These are phyloP conservation scores for Leptodermis oblonga DNA, from an alignment of 257 asterid species.

Conservation along the genomic window DNA sequence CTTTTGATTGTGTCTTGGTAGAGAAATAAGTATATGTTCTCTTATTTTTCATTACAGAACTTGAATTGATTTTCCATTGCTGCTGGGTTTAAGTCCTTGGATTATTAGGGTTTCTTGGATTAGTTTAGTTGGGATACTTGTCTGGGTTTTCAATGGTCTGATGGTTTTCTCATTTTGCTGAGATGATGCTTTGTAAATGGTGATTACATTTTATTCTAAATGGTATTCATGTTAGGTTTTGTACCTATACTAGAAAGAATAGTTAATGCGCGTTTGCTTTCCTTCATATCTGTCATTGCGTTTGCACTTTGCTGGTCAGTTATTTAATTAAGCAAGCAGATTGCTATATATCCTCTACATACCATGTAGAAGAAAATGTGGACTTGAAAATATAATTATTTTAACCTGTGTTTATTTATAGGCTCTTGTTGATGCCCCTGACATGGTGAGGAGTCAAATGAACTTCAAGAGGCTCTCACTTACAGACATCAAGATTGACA, in stretches of 20 bases:
- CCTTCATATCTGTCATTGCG: background rate
- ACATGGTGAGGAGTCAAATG: constrained; percentile 87
- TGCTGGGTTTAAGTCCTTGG: background rate
- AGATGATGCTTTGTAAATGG: background rate
- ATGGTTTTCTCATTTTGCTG: background rate
- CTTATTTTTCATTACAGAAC: background rate
- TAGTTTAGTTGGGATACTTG: background rate
- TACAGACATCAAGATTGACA: constrained; percentile 82
- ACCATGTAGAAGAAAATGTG: background rate
- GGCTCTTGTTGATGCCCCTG: constrained; percentile 96
- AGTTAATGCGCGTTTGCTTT: background rate
- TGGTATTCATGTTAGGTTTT: background rate
- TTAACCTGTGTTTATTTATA: constrained; percentile 10
- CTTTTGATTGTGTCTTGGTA: background rate
- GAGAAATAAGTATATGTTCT: background rate
- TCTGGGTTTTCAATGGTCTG: background rate
- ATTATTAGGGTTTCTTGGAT: too few relatives aligned
- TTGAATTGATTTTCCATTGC: background rate
- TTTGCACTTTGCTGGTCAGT: background rate
- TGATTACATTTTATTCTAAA: background rate
- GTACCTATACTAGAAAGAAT: background rate
- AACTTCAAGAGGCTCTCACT: constrained; percentile 91
- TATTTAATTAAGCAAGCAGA: too few relatives aligned
- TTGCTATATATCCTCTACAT: too few relatives aligned
- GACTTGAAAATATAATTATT: background rate